phyloP scores from a whole-genome alignment of 1,284 basidiomycete genomes.

The Leccinum pachyderme region DNA sequence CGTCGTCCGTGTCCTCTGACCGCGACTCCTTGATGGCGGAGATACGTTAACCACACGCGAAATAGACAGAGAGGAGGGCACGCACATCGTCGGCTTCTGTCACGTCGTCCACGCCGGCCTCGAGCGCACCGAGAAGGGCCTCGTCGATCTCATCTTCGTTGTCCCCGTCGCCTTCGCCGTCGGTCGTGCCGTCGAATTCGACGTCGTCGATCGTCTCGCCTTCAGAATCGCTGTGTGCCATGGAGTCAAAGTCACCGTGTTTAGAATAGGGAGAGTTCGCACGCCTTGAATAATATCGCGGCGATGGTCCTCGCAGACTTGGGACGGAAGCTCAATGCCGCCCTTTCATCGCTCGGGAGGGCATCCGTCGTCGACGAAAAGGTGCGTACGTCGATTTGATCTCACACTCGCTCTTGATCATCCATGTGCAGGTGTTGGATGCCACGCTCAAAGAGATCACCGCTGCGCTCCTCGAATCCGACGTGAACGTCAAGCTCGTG shows the following conservation, averaged over 20 bases:
- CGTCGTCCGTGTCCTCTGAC: conserved; percentile 57
- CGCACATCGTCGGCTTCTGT: conserved; percentile 65
- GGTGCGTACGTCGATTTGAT: conserved; percentile 41
- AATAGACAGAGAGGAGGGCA: conserved; percentile 10
- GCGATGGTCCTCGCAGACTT: conserved; percentile 95
- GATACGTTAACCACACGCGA: conserved; percentile 7
- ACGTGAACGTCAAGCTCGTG: conserved; percentile 98
- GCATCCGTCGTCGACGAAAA: conserved; percentile 88
- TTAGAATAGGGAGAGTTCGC: conserved; percentile 16
- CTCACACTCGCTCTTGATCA: conserved; percentile 9
- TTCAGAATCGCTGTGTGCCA: conserved; percentile 64
- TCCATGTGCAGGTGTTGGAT: conserved; percentile 78
- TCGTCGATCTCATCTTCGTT: conserved; percentile 49
- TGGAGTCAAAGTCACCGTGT: conserved; percentile 21
- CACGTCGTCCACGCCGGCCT: conserved; percentile 54
- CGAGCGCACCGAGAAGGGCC: conserved; percentile 50
- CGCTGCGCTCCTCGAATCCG: conserved; percentile 90
- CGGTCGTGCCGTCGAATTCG: conserved; percentile 47
- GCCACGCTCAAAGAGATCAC: conserved; percentile 94
- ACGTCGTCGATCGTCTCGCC: conserved; percentile 59
- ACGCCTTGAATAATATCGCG: conserved; percentile 10
- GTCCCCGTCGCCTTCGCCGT: conserved; percentile 47
- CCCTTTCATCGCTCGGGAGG: conserved; percentile 87
- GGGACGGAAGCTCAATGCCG: conserved; percentile 90
- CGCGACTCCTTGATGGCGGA: conserved; percentile 40